Evolutionary conservation across 179 eudicot species (phyloP).

Genomic region (Spinacia oleracea): DNA sequence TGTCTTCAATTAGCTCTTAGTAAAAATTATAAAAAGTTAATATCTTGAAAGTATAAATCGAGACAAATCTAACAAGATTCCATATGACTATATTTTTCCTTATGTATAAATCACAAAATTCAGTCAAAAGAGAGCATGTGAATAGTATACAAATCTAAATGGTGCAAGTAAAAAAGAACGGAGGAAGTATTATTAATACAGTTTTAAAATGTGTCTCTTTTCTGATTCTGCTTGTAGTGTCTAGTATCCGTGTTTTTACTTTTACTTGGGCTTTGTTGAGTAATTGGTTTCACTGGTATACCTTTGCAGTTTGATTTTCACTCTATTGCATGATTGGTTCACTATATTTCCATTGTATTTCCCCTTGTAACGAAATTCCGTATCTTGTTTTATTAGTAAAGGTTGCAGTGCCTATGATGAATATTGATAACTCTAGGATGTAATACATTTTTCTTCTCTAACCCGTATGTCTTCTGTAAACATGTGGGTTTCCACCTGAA

Average conservation of each 20-base stretch:
- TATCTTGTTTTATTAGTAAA: background rate
- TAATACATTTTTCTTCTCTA: background rate
- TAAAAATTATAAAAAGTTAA: no score
- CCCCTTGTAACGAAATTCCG: background rate
- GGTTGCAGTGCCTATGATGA: background rate
- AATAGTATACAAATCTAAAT: no score
- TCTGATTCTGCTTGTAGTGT: background rate
- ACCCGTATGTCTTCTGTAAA: background rate
- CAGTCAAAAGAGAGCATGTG: no score
- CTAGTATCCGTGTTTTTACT: background rate
- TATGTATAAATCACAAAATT: no score
- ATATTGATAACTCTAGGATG: background rate
- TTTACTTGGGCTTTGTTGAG: background rate
- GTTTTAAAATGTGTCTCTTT: background rate
- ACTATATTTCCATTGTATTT: background rate
- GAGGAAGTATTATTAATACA: no score
- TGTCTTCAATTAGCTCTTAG: no score
- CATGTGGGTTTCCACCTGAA: background rate
- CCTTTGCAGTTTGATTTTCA: background rate
- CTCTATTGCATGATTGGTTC: constrained; percentile 2
- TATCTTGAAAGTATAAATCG: no score
- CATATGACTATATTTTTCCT: no score
- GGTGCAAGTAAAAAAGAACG: no score
- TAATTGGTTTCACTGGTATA: background rate
- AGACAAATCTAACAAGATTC: no score